These are phyloP conservation scores for Aristolochia contorta DNA, from an alignment of 164 flowering plant genomes.

Conservation along the genomic window DNA sequence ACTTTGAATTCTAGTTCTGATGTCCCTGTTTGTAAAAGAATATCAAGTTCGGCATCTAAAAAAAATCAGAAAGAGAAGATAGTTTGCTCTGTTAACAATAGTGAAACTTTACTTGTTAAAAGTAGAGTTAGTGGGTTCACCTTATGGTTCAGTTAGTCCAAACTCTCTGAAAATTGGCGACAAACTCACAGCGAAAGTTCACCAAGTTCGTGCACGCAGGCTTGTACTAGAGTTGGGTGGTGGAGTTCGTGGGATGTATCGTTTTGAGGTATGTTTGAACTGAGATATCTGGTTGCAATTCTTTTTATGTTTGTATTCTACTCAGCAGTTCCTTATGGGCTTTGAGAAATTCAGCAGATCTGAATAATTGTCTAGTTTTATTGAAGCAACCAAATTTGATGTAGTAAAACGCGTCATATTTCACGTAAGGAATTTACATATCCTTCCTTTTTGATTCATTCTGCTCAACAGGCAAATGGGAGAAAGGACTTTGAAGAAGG, in stretches of 20 bases:
- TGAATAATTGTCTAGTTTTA: too few relatives aligned
- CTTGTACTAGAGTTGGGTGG: slow-evolving; percentile 80
- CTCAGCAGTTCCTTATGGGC: neutral
- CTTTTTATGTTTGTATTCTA: too few relatives aligned
- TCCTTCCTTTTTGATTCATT: neutral
- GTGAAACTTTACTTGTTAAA: neutral
- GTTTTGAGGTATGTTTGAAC: slow-evolving; percentile 54
- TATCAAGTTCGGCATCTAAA: slow-evolving; percentile 11
- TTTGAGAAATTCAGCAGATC: neutral
- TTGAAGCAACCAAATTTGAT: too few relatives aligned
- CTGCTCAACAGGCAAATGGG: slow-evolving; percentile 32
- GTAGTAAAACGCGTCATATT: too few relatives aligned
- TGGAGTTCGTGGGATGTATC: slow-evolving; percentile 74
- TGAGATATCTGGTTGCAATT: neutral
- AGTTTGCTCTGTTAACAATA: neutral
- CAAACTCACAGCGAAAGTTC: slow-evolving; percentile 48
- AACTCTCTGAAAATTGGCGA: slow-evolving; percentile 56
- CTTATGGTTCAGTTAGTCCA: too few relatives aligned
- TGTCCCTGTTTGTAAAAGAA: slow-evolving; percentile 3
- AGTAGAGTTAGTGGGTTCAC: slow-evolving; percentile 13
- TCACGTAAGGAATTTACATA: neutral
- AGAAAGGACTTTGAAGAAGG: slow-evolving; percentile 46
- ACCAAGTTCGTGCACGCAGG: slow-evolving; percentile 71
- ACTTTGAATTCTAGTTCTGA: slow-evolving; percentile 2
- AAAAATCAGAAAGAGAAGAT: slow-evolving; percentile 3